Evolutionary conservation across 2,329 filamentous ascomycete species (phyloP).

Genomic region (Didymella segeticola): DNA sequence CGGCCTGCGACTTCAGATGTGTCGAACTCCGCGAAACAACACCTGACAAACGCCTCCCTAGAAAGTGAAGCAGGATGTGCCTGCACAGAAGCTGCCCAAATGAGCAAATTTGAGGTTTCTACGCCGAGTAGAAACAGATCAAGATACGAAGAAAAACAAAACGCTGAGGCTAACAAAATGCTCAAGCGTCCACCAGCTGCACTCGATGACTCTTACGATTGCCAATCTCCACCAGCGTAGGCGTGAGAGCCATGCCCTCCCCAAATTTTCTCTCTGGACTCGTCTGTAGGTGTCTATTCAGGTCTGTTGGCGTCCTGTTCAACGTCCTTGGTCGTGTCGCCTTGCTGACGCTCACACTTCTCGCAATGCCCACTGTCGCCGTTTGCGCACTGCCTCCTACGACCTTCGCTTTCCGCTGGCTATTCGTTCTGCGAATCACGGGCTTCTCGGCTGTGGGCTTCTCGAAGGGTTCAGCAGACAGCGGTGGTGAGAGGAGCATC

Average conservation of each 20-base stretch:
- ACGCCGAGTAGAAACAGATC: neutral
- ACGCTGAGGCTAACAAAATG: neutral
- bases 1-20: neutral
- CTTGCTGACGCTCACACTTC: slow-evolving; percentile 42
- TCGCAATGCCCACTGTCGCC: slow-evolving; percentile 42
- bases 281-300: slow-evolving; percentile 4
- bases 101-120: neutral
- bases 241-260: slow-evolving; percentile 39
- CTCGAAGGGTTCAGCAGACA: slow-evolving; percentile 18
- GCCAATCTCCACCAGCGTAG: slow-evolving; percentile 46
- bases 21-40: neutral
- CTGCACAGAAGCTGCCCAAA: slow-evolving; percentile 1
- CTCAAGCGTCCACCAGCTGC: slow-evolving; percentile 43
- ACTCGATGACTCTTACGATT: slow-evolving; percentile 47
- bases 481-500: slow-evolving; percentile 27
- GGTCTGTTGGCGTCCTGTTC: slow-evolving; percentile 20
- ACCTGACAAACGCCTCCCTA: slow-evolving; percentile 1
- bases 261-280: slow-evolving; percentile 33
- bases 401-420: slow-evolving; percentile 10
- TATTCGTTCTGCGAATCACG: slow-evolving; percentile 20
- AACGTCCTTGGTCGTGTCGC: slow-evolving; percentile 34
- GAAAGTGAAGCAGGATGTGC: slow-evolving; percentile 6
- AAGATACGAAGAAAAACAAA: neutral
- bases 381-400: slow-evolving; percentile 15
- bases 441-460: slow-evolving; percentile 13